phyloP scores from a whole-genome alignment of 371 early-diverging fungal species.

The Smittium culicis region DNA sequence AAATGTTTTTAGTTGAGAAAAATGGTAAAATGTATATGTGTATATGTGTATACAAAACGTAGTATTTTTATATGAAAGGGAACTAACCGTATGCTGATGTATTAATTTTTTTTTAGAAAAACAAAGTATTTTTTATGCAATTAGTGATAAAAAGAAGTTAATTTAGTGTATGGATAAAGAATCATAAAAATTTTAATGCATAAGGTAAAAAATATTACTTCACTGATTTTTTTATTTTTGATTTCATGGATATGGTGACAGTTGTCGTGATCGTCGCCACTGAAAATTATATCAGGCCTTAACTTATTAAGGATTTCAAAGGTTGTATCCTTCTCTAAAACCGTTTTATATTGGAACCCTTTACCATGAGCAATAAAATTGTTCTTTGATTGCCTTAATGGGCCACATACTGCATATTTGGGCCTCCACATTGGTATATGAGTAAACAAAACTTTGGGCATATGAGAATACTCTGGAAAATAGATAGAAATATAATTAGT shows the following conservation, averaged over 20 bases:
- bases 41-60: background rate
- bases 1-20: no score
- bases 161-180: background rate
- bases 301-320: slow-evolving; percentile 41
- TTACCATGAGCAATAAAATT: slow-evolving; percentile 12
- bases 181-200: background rate
- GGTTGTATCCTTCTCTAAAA: slow-evolving; percentile 42
- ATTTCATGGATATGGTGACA: slow-evolving; percentile 47
- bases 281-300: slow-evolving; percentile 55
- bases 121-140: background rate
- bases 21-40: no score
- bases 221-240: background rate
- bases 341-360: slow-evolving; percentile 71
- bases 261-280: slow-evolving; percentile 89
- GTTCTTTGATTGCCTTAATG: slow-evolving; percentile 33
- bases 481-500: background rate
- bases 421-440: slow-evolving; percentile 71
- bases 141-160: background rate
- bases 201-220: background rate
- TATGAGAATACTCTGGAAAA: background rate
- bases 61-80: background rate
- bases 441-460: slow-evolving; percentile 49
- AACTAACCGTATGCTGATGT: no score
- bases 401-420: slow-evolving; percentile 49
- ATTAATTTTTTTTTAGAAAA: background rate